Base-by-base conservation (phyloP, 208 protist species). In the Leishmania braziliensis region DNA sequence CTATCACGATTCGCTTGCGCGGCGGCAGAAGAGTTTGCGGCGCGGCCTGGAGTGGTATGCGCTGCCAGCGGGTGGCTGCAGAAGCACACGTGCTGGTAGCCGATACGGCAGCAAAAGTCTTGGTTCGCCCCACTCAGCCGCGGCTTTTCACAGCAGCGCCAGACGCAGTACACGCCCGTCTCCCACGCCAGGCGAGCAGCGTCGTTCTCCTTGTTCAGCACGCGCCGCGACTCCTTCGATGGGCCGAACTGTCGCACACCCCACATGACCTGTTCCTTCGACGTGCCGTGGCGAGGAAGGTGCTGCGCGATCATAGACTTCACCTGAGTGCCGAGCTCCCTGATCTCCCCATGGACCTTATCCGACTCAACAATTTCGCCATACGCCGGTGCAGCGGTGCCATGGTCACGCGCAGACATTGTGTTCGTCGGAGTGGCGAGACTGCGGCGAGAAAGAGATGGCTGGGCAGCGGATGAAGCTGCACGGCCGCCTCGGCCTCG, bases 101-200 rank as follows among this genome's bases (percentile, higher is more conserved):
- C 95, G 54, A 97, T 36, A 16, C 95, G 88, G 39, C 86, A 86
- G 81, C 95, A 96, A 63, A 96, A 98, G 81, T 97, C 94, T n/a
- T 86, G 85, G 50, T 86, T 93, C 2, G 86, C 84, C 33, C 89
- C 89, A 18, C 76, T 79, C 56, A 91, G 82, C 70, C 84, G 83
- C 33, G 89, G 90, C 23, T 79, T 53, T 48, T 89, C 90, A 36
- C 77, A 48, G 78, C 82, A 92, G 51, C 94, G 90, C 91, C 90
- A 98, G n/a, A 95, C 77, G 29, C 85, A 89, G 81, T 98, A 98
- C 23, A 96, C 66, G 23, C 94, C 95, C 8, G 81, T 91, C 75
- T 93, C 87, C 29, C 88, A 82, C 23, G 94, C 90, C 68, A 92
- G 75, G 39, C 78, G 73, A 16, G 95, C 95, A 2, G 95, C 95